Evolutionary conservation across 139 green algal genomes (phyloP), one percentile per base, ranked within the genome.

Genomic region (Parachlorella kessleri): DNA sequence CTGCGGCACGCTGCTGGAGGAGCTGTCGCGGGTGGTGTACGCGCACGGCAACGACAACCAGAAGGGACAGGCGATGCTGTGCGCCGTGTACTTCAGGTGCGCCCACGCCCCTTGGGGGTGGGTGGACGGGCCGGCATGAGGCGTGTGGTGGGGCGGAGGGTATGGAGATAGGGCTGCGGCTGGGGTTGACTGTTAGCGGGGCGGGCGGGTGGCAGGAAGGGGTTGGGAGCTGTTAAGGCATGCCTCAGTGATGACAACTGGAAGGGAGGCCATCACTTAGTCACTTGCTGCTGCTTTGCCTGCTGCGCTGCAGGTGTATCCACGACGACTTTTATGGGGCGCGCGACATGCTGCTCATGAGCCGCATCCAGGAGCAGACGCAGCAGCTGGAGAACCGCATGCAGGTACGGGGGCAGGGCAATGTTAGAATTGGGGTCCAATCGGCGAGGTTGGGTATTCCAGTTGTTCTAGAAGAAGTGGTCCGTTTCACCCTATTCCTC

Each of bases 1-100:
- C 72, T 88, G 81, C 63, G 75, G 86, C 26, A 68, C 79, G 3
- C 59, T 92, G 10, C 88, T 98, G 84, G 68, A 86, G 33, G 28
- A 64, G 30, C 93, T 99, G 32, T 83, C 90, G 30, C 37, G 41
- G 5, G 66, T 79, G 38, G 95, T 99, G 72, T 99, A 97, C 85
- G 75, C 83, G 32, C 80, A 96, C 48, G 97, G 96, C 24, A 96
- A 99, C 70, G 97, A 99, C 88, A 94, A 97, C 79, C 93, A 92
- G 80, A 99, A 99, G 88, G 96, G 96, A 24, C 93, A 97, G 53
- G 93, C 94, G 33, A 96, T 99, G 91, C 88, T 99, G 75, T 98
- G 94, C 90, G 86, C 90, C 76, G 97, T 98, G 77, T 99, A 97
- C 90, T 92, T 96, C 84, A 90, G 94, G 74, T 73, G 69, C 8